Evolutionary conservation across 73 alveolate species (phyloP).

Genomic region (Symbiodinium pilosum): DNA sequence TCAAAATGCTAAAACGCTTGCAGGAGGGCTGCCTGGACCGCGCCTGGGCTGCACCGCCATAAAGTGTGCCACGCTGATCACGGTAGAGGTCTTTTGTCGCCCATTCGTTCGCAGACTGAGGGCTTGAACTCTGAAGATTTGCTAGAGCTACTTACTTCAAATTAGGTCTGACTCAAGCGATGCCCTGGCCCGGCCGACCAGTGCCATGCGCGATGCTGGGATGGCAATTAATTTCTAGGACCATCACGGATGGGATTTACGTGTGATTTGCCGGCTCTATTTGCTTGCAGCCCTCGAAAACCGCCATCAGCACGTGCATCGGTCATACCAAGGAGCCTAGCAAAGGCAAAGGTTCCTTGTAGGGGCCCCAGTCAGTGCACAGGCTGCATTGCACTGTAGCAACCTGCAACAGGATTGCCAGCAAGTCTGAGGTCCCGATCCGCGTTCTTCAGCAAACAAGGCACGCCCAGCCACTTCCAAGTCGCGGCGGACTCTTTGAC

Average conservation of each 20-base stretch:
- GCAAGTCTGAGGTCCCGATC: background rate
- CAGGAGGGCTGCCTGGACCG: background rate
- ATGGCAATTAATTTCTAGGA: background rate
- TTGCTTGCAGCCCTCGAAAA: too few species aligned
- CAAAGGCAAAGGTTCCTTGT: background rate
- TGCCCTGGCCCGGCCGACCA: background rate
- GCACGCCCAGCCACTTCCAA: too few species aligned
- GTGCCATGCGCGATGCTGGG: conserved; percentile 2
- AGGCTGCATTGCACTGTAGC: too few species aligned
- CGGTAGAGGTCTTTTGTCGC: too few species aligned
- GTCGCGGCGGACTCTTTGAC: too few species aligned
- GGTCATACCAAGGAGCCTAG: background rate
- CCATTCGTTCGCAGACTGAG: too few species aligned
- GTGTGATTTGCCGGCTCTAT: too few species aligned
- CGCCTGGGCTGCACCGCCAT: background rate
- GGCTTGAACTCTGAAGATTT: too few species aligned
- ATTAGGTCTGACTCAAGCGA: background rate
- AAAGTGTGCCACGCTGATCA: background rate
- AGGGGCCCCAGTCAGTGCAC: background rate
- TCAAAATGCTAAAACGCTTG: background rate
- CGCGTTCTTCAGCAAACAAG: background rate
- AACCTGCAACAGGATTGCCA: too few species aligned
- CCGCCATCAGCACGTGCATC: too few species aligned
- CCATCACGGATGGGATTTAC: too few species aligned
- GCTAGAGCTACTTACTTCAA: too few species aligned